Percentiles rank a stretch among this genome's conserved stretches.
Conservation (phyloP, 208 protist species). For the Strigomonas culicis region DNA sequence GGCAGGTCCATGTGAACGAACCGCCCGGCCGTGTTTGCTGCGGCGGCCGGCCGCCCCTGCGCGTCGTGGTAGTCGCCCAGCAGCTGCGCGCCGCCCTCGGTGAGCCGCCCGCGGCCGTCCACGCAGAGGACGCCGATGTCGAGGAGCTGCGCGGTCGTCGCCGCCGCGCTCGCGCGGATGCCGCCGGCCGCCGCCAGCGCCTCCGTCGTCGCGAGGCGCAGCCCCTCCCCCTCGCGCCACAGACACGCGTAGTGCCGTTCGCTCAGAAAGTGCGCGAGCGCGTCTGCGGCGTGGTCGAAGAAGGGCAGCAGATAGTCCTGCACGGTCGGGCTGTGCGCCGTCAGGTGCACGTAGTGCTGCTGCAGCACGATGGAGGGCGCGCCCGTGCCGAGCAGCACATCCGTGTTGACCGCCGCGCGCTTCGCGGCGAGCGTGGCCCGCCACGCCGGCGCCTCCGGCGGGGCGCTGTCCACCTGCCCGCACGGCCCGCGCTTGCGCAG, state of each 20-base stretch:
- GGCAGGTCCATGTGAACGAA: slow-evolving; percentile 42
- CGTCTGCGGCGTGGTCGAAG: background rate
- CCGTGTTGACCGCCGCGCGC: background rate
- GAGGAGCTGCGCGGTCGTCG: slow-evolving; percentile 18
- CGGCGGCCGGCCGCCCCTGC: too few relatives aligned
- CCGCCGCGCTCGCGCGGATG: background rate
- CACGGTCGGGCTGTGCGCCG: too few relatives aligned
- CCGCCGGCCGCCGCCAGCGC: background rate
- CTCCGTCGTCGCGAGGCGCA: background rate
- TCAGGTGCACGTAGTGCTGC: too few relatives aligned
- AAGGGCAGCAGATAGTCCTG: background rate
- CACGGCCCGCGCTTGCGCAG: slow-evolving; percentile 21
- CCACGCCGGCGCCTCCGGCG: too few relatives aligned
- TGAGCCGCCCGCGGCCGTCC: slow-evolving; percentile 42
- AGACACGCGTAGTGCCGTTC: background rate
- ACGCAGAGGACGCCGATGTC: slow-evolving; percentile 50
- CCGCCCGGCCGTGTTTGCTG: slow-evolving; percentile 24
- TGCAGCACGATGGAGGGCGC: too few relatives aligned
- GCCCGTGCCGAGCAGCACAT: too few relatives aligned
- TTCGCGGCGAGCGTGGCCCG: background rate
- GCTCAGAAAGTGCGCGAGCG: background rate
- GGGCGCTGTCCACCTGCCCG: background rate
- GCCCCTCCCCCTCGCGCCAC: slow-evolving; percentile 6
- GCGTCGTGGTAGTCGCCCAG: slow-evolving; percentile 5
- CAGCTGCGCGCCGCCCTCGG: slow-evolving; percentile 46